A percentile compares a stretch with the other conserved stretches of the same genome.
phyloP scores from a whole-genome alignment of 768 basidiomycete species.

The Mycena vitilis region DNA sequence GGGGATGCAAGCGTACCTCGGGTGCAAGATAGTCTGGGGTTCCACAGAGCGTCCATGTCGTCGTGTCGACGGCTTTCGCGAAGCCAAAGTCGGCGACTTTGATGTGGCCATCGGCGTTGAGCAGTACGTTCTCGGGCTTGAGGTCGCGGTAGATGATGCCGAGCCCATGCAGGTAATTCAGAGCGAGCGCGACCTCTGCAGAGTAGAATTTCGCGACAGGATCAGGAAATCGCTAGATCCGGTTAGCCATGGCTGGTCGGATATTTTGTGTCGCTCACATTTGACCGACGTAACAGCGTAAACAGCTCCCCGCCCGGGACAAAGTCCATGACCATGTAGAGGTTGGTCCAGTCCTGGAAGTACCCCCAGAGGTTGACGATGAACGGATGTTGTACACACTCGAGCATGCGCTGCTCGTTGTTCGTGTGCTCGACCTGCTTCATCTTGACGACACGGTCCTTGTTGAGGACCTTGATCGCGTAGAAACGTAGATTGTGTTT shows the following conservation, averaged over 20 bases:
- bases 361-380: slow-evolving; percentile 97
- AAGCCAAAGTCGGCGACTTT: slow-evolving; percentile 98
- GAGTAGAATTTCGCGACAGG: slow-evolving; percentile 99
- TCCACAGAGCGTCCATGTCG: slow-evolving; percentile 96
- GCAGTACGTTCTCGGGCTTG: slow-evolving; percentile 96
- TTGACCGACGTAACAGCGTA: slow-evolving; percentile 89
- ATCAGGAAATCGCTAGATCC: slow-evolving; percentile 86
- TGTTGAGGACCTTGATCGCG: slow-evolving; percentile 94
- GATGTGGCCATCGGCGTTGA: slow-evolving; percentile 95
- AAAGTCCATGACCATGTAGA: slow-evolving; percentile 99
- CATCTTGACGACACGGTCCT: slow-evolving; percentile 90
- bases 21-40: slow-evolving; percentile 98
- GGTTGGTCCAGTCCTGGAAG: slow-evolving; percentile 91
- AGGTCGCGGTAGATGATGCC: slow-evolving; percentile 97
- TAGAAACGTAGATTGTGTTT: slow-evolving; percentile 96
- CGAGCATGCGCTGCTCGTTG: slow-evolving; percentile 90
- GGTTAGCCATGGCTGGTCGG: slow-evolving; percentile 27
- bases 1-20: slow-evolving; percentile 64
- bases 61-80: slow-evolving; percentile 87
- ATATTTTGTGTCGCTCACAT: slow-evolving; percentile 61
- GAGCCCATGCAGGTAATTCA: slow-evolving; percentile 87
- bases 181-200: slow-evolving; percentile 92
- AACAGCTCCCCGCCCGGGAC: slow-evolving; percentile 98
- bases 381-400: slow-evolving; percentile 89
- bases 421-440: slow-evolving; percentile 99